Conservation (phyloP, 345 rosid genomes). For the Linum tenue region DNA sequence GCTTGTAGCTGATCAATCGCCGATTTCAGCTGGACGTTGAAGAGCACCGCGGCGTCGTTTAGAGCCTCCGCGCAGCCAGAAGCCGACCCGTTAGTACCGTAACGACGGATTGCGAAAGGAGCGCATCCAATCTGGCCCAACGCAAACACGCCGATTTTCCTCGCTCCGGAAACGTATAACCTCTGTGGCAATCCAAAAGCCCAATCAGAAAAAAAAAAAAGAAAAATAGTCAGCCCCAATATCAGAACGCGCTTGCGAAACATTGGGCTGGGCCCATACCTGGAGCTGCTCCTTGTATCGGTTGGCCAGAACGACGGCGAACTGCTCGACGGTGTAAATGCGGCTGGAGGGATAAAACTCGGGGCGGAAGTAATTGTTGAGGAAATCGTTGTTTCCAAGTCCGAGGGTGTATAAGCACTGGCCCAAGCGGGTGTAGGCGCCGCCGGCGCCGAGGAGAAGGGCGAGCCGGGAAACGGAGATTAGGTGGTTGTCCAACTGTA, state of each 20-base stretch:
- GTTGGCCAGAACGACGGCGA: background rate
- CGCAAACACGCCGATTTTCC: background rate
- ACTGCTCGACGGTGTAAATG: background rate
- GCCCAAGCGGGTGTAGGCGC: background rate
- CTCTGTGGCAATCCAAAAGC: no score
- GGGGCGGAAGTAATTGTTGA: background rate
- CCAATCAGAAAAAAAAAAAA: no score
- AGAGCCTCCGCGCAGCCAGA: background rate
- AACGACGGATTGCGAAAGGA: background rate
- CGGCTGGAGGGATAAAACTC: background rate
- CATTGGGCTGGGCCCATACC: background rate
- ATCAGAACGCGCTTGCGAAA: no score
- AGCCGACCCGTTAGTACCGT: background rate
- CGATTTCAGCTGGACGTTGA: background rate
- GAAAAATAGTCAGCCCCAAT: no score
- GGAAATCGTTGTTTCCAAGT: background rate
- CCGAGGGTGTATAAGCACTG: background rate
- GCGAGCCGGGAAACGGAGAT: background rate
- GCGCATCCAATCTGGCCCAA: background rate
- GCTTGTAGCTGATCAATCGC: background rate
- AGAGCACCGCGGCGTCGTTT: background rate
- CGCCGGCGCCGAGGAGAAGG: background rate
- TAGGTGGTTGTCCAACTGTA: background rate
- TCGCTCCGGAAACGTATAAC: background rate
- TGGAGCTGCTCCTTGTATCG: background rate